Conservation (phyloP, 164 flowering plant species). For the Kalanchoe fedtschenkoi region DNA sequence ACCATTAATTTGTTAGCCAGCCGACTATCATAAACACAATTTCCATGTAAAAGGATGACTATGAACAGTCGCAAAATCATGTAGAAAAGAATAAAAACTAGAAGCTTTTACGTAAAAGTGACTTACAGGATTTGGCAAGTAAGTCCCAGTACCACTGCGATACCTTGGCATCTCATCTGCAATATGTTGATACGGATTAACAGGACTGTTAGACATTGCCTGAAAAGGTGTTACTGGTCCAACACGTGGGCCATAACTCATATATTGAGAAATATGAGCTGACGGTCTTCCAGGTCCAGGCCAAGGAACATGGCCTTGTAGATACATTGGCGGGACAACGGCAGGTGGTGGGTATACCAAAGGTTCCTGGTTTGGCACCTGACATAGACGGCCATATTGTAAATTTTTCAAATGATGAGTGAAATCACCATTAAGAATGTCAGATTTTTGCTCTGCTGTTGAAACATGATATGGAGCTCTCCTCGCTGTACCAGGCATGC, state of each 20-base stretch:
- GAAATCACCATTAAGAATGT: slow-evolving; percentile 87
- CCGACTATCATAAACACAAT: not conserved
- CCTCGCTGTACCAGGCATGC: slow-evolving; percentile 20
- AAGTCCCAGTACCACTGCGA: slow-evolving; percentile 96
- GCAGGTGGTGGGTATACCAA: slow-evolving; percentile 61
- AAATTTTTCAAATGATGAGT: slow-evolving; percentile 77
- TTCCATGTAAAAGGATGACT: not conserved
- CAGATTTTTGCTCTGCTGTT: slow-evolving; percentile 41
- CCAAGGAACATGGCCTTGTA: slow-evolving; percentile 80
- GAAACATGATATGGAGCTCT: slow-evolving; percentile 27
- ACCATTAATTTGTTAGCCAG: not conserved
- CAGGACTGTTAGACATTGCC: slow-evolving; percentile 49
- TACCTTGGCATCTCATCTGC: slow-evolving; percentile 77
- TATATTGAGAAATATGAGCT: slow-evolving; percentile 41
- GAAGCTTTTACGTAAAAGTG: slow-evolving; percentile 1
- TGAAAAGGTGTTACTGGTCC: slow-evolving; percentile 72
- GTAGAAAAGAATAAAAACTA: not conserved
- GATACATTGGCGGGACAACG: slow-evolving; percentile 60
- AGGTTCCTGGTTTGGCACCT: slow-evolving; percentile 35
- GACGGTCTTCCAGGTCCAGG: slow-evolving; percentile 93
- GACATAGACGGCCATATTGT: slow-evolving; percentile 80
- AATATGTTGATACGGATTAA: slow-evolving; percentile 50
- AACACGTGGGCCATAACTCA: slow-evolving; percentile 54
- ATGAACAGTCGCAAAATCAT: not conserved
- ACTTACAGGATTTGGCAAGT: slow-evolving; percentile 93